Base-by-base conservation (phyloP, 2,329 filamentous ascomycete genomes). In the Clarireedia monteithiana region DNA sequence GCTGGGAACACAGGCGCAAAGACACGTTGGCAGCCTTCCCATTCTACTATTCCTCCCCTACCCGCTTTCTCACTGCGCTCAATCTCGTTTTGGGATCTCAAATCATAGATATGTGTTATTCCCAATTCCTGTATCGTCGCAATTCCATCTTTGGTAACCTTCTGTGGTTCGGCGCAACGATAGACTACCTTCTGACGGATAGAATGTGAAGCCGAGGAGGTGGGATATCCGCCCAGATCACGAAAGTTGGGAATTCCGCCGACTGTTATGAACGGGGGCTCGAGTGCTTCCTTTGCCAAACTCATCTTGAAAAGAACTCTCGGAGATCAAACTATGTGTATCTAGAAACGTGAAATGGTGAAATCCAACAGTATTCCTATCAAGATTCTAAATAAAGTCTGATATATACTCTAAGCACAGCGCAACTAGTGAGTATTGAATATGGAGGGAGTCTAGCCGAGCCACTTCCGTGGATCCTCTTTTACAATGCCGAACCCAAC, bases 101-200 rank as follows among this genome's bases (percentile, higher is more conserved):
- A 74, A 71, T 91, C 87, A 67, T 84, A 91, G 51, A 88, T 77
- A 60, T 78, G 75, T 24, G 73, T 77, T 61, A 92, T 80, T n/a
- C 79, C 77, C 53, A 89, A 72, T 5, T 68, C 62, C 30, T 73
- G 74, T 57, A 88, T 74, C 45, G 72, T 74, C 6, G 70, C 64
- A 6, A 81, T 70, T 15, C 84, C 84, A 24, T 75, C 71, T 26
- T 75, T 68, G 1, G 80, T 81, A 40, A 86, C 72, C 56, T 72
- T 72, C 17, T 79, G 80, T 15, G 85, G 82, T 62, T 89, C 85
- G 2, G 84, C 87, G 49, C 83, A 83, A 56, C 89, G 84, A 71
- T 82, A 91, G 56, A 87, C 72, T 30, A 83, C 65, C 34, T 76
- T 75, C 23, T 72, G 72, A 26, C 78, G 77, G 58, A 88, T 67